Base-by-base conservation (phyloP, 495 filamentous ascomycete species). In the Astrothelium macrocarpum region DNA sequence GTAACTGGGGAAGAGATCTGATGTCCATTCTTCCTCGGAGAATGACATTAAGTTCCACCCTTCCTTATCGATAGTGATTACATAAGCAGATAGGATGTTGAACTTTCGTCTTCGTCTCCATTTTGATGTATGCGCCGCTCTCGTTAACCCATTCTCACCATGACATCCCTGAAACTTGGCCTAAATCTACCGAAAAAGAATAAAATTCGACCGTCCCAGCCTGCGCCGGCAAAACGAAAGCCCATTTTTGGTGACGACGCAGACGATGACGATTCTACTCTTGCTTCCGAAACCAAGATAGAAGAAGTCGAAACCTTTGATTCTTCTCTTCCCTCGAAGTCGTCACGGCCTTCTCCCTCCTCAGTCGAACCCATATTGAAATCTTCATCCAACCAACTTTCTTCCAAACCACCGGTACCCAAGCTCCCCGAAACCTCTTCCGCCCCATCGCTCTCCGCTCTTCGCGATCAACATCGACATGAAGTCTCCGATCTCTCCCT, bases 161-260 rank as follows among this genome's bases (percentile, higher is more conserved):
- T 78, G 75, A 71, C 67, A 60, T 69, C 75, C 79, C 60, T 77
- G 28, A 81, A 81, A n/a, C 79, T 79, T 62, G 85, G 85, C 9
- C 73, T 88, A 7, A 87, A 83, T 64, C 68, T 86, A 26, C 71
- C 79, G 1, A 86, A 81, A 64, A 81, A 81, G 28, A 43, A 59
- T 18, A 42, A 32, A 42, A 25, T 32, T 9, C 42, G 43, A 4
- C 26, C n/a, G 2, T 34, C 60, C 1, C 53, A 56, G 20, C 64
- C 68, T 3, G 63, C 70, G 11, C 76, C 78, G n/a, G 72, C 71
- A 10, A 80, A 78, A 65, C 71, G 74, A 63, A 84, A 82, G 72
- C 72, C 78, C 0, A 74, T 82, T 62, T 80, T 84, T 62, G 78
- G 76, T 60, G 77, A 82, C 43, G 78, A 81, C 53, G 78, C 78